Base-by-base conservation (phyloP, 345 rosid genomes). In the Cochlearia excelsa region DNA sequence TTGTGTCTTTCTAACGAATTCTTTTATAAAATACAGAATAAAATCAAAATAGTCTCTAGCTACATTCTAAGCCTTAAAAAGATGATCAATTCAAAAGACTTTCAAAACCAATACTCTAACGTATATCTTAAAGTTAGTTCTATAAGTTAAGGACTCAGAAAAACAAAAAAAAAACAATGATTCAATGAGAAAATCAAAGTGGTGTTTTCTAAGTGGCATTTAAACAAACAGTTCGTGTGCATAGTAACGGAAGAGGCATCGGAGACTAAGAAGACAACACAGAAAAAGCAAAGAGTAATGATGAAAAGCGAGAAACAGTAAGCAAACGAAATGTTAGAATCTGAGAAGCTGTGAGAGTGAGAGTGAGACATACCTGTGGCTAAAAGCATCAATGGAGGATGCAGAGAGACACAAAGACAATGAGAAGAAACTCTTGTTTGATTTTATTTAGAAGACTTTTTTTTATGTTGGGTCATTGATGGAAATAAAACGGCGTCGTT, bases 181-280 rank as follows among this genome's bases (percentile, higher is more conserved):
- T 16, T 16, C 23, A 16, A 16, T 16, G 23, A 16, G 26, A 45
- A 27, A 55, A 54, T 5, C 26, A 47, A 38, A 54, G n/a, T 27
- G 55, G 29, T 4, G 35, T 5, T 33, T 34, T 62, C 29, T 55
- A 11, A 62, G 35, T 7, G 59, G 64, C 69, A 50, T 57, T 48
- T 63, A 3, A 45, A 30, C 69, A 57, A 70, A 63, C 8, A 63
- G 0, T 44, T 57, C 10, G 26, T 63, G 69, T 57, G 74, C 74
- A 44, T 30, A 50, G 40, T 56, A 27, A 63, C 9, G 30, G 27
- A 61, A 47, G 27, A 55, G 40, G 34, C 34, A 61, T 5, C 1
- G 23, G 23, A 3, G 47, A 1, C 49, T 0, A 2, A n/a, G 26
- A 3, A 27, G 8, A 30, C 31, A 7, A 38, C 26, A n/a, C 5